Percentiles rank a stretch among this genome's conserved stretches.
These are phyloP conservation scores for Cercospora sp. DNA, from an alignment of 2,329 filamentous ascomycete species.

Conservation along the genomic window DNA sequence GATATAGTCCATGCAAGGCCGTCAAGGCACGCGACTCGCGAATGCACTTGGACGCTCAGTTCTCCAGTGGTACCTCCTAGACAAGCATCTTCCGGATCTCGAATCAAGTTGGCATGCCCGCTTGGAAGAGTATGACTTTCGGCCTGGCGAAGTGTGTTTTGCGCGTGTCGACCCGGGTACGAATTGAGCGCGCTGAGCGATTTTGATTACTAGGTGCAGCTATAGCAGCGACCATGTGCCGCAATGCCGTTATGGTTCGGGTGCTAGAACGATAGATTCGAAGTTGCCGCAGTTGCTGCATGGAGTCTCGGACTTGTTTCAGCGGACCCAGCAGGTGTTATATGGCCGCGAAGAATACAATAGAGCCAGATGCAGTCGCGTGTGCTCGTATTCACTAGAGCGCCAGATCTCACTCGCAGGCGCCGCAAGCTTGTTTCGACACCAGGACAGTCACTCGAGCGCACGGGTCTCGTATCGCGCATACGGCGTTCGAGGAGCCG, in stretches of 20 bases:
- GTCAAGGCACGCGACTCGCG: background rate
- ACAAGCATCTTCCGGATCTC: background rate
- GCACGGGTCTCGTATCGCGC: background rate
- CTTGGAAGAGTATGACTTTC: background rate
- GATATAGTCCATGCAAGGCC: background rate
- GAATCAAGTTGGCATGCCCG: background rate
- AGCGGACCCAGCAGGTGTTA: background rate
- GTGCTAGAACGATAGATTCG: background rate
- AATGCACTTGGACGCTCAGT: background rate
- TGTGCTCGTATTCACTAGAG: background rate
- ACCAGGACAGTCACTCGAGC: background rate
- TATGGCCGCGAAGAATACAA: background rate
- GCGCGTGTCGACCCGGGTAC: background rate
- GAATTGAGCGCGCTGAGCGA: background rate
- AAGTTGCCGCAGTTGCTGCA: background rate
- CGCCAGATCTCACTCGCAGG: background rate
- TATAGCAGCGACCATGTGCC: background rate
- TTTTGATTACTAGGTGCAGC: background rate
- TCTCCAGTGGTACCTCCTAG: background rate
- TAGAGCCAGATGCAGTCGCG: background rate
- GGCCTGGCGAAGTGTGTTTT: background rate
- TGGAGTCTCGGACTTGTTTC: background rate
- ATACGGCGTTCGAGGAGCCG: background rate
- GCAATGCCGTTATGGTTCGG: background rate
- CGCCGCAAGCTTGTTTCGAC: conserved; percentile 1